Conservation (phyloP, 352 stramenopile genomes). For the Phytophthora rubi region DNA sequence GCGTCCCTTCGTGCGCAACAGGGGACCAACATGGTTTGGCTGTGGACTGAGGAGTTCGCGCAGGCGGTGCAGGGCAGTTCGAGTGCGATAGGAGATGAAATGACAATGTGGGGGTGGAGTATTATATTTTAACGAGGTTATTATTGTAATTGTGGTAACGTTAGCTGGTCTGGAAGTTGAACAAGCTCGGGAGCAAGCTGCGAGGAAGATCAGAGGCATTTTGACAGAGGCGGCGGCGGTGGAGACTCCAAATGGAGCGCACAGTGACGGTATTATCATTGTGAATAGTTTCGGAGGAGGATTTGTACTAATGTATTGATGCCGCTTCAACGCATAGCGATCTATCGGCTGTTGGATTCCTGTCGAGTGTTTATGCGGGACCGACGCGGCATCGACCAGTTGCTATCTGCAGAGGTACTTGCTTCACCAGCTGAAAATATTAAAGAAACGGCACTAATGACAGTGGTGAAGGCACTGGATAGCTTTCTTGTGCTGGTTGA, state of each 20-base stretch:
- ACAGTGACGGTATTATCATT: slow-evolving; percentile 31
- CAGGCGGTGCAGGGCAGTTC: slow-evolving; percentile 37
- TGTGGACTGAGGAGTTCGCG: slow-evolving; percentile 52
- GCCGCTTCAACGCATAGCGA: not conserved
- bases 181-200: slow-evolving; percentile 24
- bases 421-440: not conserved
- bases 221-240: slow-evolving; percentile 13
- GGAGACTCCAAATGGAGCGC: slow-evolving; percentile 8
- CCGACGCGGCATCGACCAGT: slow-evolving; percentile 58
- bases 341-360: slow-evolving; percentile 38
- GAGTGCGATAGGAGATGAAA: slow-evolving; percentile 6
- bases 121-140: not conserved
- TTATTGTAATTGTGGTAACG: not conserved
- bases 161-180: slow-evolving; percentile 29
- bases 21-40: slow-evolving; percentile 11
- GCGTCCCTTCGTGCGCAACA: slow-evolving; percentile 14
- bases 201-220: slow-evolving; percentile 17
- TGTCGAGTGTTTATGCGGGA: slow-evolving; percentile 78
- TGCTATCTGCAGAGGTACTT: slow-evolving; percentile 55
- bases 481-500: slow-evolving; percentile 42
- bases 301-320: not conserved
- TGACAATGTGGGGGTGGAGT: not conserved
- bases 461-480: slow-evolving; percentile 38
- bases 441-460: not conserved
- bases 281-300: not conserved